Conservation (phyloP, 2,329 filamentous ascomycete genomes). For the Xylaria sp. region DNA sequence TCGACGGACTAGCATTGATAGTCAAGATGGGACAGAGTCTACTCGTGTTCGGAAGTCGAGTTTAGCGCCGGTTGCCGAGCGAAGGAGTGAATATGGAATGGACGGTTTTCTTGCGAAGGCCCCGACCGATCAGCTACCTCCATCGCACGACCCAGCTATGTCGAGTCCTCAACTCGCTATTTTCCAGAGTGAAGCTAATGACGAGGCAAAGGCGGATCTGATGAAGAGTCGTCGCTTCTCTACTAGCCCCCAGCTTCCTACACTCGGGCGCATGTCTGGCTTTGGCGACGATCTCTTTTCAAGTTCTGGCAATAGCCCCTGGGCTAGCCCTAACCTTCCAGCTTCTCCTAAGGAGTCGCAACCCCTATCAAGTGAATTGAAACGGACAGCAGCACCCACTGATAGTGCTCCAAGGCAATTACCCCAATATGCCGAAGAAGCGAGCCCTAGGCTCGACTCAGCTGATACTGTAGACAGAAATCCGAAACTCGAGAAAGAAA, state of each 20-base stretch:
- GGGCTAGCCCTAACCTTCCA: constrained; percentile 12
- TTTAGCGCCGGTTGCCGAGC: constrained; percentile 66
- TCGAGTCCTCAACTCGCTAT: constrained; percentile 8
- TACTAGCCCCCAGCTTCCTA: constrained; percentile 67
- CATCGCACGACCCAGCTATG: constrained; percentile 11
- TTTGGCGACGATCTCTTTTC: constrained; percentile 71
- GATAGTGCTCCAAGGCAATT: constrained; percentile 28
- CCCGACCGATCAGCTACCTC: constrained; percentile 12
- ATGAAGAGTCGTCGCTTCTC: constrained; percentile 53
- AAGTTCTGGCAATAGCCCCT: constrained; percentile 38
- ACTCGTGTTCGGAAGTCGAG: constrained; percentile 54
- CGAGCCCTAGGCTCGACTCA: constrained; percentile 37
- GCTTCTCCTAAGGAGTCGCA: constrained; percentile 9
- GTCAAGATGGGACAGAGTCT: constrained; percentile 52
- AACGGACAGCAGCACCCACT: constrained; percentile 6
- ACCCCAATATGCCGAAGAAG: constrained; percentile 40
- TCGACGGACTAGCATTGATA: constrained; percentile 45
- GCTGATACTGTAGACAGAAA: constrained; percentile 28
- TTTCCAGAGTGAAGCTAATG: constrained; percentile 13
- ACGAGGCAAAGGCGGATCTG: constrained; percentile 31
- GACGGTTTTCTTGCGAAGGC: constrained; percentile 54
- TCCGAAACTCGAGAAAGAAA: constrained; percentile 28
- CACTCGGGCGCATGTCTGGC: constrained; percentile 67
- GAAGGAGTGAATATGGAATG: constrained; percentile 68
- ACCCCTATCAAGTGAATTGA: not conserved